Evolutionary conservation across 1,284 basidiomycete genomes (phyloP).

Genomic region (Cystobasidium slooffiae): DNA sequence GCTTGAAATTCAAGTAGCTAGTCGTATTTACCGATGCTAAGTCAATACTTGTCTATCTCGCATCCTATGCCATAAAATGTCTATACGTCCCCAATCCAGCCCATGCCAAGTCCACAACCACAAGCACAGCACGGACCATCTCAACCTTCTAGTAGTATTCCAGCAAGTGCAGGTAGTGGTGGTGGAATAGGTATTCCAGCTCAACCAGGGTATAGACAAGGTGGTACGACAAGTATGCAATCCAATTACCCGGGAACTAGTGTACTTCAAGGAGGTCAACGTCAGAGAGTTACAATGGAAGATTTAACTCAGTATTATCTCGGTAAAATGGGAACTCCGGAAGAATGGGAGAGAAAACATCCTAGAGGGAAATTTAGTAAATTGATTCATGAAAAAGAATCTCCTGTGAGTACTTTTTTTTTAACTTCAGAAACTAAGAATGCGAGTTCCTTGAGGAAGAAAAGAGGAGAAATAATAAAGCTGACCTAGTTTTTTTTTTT

Average conservation of each 20-base stretch:
- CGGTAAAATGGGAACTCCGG: conserved; percentile 41
- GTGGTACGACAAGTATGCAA: conserved; percentile 39
- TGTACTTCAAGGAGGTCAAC: conserved; percentile 9
- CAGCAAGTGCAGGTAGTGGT: background rate
- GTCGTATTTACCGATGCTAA: background rate
- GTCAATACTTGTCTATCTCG: background rate
- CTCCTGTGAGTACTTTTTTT: conserved; percentile 18
- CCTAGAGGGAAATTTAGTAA: conserved; percentile 29
- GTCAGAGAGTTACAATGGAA: conserved; percentile 29
- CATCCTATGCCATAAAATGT: background rate
- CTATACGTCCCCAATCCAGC: background rate
- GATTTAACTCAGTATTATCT: conserved; percentile 40
- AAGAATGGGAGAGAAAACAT: conserved; percentile 39
- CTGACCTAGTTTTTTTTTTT: no score
- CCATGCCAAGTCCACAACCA: conserved; percentile 24
- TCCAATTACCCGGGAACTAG: conserved; percentile 26
- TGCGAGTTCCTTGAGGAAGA: no score
- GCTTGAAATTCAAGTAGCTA: no score
- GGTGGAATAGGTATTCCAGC: conserved; percentile 5
- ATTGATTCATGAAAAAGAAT: conserved; percentile 39
- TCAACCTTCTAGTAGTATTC: background rate
- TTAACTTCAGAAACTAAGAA: background rate
- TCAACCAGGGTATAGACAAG: conserved; percentile 31
- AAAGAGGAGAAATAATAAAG: no score
- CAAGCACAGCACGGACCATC: background rate